Evolutionary conservation across 2,329 filamentous ascomycete genomes (phyloP).

Genomic region (Penicillium aurantiogriseum): DNA sequence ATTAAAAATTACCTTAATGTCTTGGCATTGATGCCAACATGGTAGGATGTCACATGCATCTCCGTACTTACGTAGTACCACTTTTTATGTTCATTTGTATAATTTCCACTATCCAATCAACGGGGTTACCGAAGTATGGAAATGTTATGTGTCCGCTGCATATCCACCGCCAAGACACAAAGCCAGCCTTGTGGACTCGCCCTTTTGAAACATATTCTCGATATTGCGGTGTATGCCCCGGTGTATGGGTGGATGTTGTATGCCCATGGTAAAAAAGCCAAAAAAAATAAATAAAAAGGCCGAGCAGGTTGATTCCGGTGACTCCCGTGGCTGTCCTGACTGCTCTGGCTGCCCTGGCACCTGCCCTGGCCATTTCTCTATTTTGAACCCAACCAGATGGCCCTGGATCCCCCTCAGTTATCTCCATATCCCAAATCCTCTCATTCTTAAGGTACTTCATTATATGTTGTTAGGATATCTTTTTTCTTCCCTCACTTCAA

Average conservation of each 20-base stretch:
- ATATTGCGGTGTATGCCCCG: background rate
- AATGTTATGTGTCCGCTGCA: too few relatives aligned
- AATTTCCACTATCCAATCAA: too few relatives aligned
- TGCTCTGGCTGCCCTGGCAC: background rate
- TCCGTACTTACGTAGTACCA: background rate
- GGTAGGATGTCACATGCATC: slow-evolving; percentile 1
- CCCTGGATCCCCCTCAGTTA: background rate
- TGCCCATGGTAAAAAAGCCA: background rate
- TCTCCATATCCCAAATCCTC: background rate
- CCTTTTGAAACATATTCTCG: background rate
- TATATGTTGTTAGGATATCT: background rate
- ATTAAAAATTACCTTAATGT: too few relatives aligned
- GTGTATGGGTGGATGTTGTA: background rate
- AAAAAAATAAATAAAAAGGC: background rate
- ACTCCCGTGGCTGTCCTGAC: background rate
- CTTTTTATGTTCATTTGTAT: too few relatives aligned
- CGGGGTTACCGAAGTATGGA: too few relatives aligned
- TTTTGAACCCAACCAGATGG: background rate
- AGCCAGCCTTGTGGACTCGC: background rate
- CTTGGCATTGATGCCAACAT: background rate
- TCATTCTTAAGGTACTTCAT: background rate
- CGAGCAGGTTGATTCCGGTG: background rate
- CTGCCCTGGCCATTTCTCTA: background rate
- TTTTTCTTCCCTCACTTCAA: background rate
- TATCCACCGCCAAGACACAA: background rate